Percentiles rank a stretch among this genome's conserved stretches.
These are phyloP conservation scores for Xylariomycetidae sp. DNA, from an alignment of 2,329 filamentous ascomycete genomes.

Conservation along the genomic window DNA sequence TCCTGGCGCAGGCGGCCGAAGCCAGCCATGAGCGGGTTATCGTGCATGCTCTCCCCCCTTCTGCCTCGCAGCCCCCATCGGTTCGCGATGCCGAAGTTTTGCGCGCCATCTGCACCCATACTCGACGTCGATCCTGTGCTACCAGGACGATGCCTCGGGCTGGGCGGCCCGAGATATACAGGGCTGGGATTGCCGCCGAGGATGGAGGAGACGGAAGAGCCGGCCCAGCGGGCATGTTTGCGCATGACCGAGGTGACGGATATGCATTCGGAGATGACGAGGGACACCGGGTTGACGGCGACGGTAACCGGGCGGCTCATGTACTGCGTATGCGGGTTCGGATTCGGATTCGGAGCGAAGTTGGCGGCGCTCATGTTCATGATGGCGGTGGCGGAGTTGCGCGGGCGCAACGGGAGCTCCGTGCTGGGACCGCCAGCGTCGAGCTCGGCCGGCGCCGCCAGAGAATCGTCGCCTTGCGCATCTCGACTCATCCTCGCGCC, in stretches of 20 bases:
- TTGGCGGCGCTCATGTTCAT: constrained; percentile 10
- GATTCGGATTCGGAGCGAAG: no score
- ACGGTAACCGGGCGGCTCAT: constrained; percentile 63
- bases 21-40: constrained; percentile 91
- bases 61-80: constrained; percentile 91
- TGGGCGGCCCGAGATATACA: constrained; percentile 46
- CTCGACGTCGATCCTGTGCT: constrained; percentile 35
- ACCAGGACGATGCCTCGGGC: constrained; percentile 33
- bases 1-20: constrained; percentile 88
- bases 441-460: constrained; percentile 20
- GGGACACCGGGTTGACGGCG: constrained; percentile 81
- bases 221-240: constrained; percentile 92
- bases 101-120: constrained; percentile 33
- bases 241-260: constrained; percentile 97
- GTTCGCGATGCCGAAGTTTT: constrained; percentile 61
- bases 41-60: constrained; percentile 94
- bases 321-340: constrained; percentile 54
- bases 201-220: constrained; percentile 94
- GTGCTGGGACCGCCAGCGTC: constrained; percentile 19
- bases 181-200: constrained; percentile 68
- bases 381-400: constrained; percentile 10
- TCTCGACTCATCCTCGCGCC: constrained; percentile 31
- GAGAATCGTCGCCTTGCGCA: constrained; percentile 22
- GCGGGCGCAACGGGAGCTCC: constrained; percentile 20
- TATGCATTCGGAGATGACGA: constrained; percentile 98